Base-by-base conservation (phyloP, 352 stramenopile genomes). In the Phytophthora kernoviae region DNA sequence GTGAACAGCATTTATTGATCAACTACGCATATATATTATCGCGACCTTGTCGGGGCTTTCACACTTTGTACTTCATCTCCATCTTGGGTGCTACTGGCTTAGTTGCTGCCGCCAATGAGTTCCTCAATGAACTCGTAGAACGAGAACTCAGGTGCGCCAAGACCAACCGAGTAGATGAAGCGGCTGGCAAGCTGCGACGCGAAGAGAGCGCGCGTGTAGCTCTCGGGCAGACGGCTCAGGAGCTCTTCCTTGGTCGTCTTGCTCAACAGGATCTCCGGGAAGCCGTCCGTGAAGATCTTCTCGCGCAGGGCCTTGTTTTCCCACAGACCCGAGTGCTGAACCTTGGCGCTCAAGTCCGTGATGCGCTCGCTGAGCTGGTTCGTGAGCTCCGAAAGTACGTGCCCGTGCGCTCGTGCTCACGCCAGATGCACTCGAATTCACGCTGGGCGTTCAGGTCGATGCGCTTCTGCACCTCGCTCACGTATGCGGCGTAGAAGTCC, bases 351-450 rank as follows among this genome's bases (percentile, higher is more conserved):
- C 62, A 94, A 54, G 34, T 91, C 76, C 58, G 80, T 91, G 67
- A 94, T 93, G 21, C 81, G 81, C 57, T 91, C 81, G 54, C 81
- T 91, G 9, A 94, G 64, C 43, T 87, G 67, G 75, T 93, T 90
- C 32, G 68, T 88, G 34, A 93, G 70, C 56, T 88, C 67, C 30
- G 79, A 87, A 82, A 91, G 67, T 88, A 87, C 60, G 73, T 87
- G 14, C 66, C 70, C 47, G 81, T 78, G 37, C 68, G 73, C 64
- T 91, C 73, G 68, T 94, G 81, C 48, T 91, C 79, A 21, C 68
- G 68, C 85, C 85, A 94, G 59, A 94, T 85, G 70, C 85, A 94
- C 65, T 94, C 85, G 34, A 93, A 94, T 62, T 94, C 85, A 21
- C 68, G 79, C 53, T 79, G 70, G 1, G 85, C 85, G 65, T 94